Evolutionary conservation across 2,329 filamentous ascomycete species (phyloP).

Genomic region (Alternaria rosae): DNA sequence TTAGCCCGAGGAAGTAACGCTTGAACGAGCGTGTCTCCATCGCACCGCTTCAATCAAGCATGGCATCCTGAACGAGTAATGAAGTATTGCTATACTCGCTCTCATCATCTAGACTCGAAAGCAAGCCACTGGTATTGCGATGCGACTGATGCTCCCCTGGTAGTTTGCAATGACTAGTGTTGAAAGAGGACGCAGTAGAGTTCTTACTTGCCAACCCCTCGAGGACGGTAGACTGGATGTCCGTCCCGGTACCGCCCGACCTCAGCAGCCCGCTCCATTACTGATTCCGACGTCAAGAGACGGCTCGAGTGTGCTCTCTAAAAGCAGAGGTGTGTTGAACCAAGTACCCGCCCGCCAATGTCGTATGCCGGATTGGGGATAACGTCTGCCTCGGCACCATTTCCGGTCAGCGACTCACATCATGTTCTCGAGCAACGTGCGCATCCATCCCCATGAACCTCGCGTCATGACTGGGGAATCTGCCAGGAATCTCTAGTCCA

Average conservation of each 20-base stretch:
- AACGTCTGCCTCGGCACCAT: slow-evolving; percentile 6
- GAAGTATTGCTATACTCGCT: not conserved
- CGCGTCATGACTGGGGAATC: slow-evolving; percentile 11
- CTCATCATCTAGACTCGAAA: no score
- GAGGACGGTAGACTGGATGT: not conserved
- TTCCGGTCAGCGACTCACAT: slow-evolving; percentile 26
- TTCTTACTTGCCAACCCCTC: not conserved
- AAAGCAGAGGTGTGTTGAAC: not conserved
- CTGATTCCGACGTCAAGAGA: not conserved
- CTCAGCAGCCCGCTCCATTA: not conserved
- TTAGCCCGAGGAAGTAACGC: not conserved
- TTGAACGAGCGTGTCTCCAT: not conserved
- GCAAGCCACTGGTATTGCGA: not conserved
- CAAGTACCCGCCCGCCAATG: not conserved
- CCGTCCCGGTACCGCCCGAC: no score
- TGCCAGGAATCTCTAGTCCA: not conserved
- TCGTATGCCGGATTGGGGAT: slow-evolving; percentile 13
- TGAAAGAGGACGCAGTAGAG: no score
- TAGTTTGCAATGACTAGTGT: not conserved
- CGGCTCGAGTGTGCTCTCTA: not conserved
- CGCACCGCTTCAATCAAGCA: not conserved
- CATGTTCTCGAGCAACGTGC: slow-evolving; percentile 22
- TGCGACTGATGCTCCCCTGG: not conserved
- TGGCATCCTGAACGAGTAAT: not conserved
- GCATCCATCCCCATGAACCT: slow-evolving; percentile 1